Evolutionary conservation across 495 filamentous ascomycete species (phyloP).

Genomic region (Beverwykella pulmonaria): DNA sequence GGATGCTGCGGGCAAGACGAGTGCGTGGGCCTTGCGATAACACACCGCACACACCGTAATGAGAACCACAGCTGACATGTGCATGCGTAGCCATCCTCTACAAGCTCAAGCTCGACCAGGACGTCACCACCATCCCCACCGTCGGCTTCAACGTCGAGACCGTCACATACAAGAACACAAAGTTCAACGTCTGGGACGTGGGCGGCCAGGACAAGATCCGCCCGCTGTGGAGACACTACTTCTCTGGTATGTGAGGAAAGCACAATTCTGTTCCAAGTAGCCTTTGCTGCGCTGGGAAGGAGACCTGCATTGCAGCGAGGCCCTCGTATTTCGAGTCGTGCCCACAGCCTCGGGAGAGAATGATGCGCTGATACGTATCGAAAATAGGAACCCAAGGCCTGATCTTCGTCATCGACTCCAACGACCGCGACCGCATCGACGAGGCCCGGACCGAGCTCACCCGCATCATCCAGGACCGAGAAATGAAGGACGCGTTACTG

Average conservation of each 20-base stretch:
- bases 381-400: conserved; percentile 86
- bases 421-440: conserved; percentile 80
- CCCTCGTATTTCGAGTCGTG: not conserved
- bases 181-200: conserved; percentile 99
- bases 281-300: conserved; percentile 3
- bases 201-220: conserved; percentile 99
- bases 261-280: conserved; percentile 32
- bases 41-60: not conserved
- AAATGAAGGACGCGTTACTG: conserved; percentile 96
- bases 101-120: conserved; percentile 97
- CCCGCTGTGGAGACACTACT: conserved; percentile 97
- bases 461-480: conserved; percentile 93
- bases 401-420: conserved; percentile 96
- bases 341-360: no score
- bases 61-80: conserved; percentile 6
- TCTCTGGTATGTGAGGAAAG: conserved; percentile 68
- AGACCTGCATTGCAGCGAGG: not conserved
- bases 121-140: conserved; percentile 98
- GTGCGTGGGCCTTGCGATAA: conserved; percentile 50
- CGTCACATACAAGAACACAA: conserved; percentile 98
- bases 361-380: not conserved
- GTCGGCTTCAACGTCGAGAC: conserved; percentile 99
- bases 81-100: conserved; percentile 79
- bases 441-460: conserved; percentile 89
- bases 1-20: conserved; percentile 98